Evolutionary conservation across 192 early-diverging fungal genomes (phyloP).

Genomic region (Rhizophlyctis rosea): DNA sequence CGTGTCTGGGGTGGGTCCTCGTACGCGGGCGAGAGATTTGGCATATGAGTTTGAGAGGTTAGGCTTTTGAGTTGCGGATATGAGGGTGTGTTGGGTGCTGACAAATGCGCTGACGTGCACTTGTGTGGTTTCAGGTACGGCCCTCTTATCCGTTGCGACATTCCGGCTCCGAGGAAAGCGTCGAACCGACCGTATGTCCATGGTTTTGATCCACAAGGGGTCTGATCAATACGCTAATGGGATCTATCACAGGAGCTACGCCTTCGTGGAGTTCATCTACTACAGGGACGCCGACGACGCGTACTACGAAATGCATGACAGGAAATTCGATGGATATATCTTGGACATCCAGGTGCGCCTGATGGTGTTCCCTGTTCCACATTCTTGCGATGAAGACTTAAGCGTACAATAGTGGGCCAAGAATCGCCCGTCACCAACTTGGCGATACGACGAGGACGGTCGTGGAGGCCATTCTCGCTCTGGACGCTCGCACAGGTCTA

Average conservation of each 20-base stretch:
- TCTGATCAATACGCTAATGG: not conserved
- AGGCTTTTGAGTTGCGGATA: not conserved
- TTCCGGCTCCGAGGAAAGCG: constrained; percentile 37
- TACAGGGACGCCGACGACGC: constrained; percentile 87
- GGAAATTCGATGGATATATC: constrained; percentile 73
- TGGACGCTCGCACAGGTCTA: no score
- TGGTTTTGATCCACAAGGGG: no score
- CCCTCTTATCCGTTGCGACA: constrained; percentile 48
- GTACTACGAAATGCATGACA: constrained; percentile 87
- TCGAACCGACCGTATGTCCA: constrained; percentile 41
- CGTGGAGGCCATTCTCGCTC: constrained; percentile 33
- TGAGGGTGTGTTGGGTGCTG: not conserved
- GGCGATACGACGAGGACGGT: constrained; percentile 72
- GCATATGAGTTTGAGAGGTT: constrained; percentile 96
- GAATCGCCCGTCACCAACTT: constrained; percentile 72
- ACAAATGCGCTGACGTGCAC: not conserved
- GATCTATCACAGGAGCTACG: constrained; percentile 57
- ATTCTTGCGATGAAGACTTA: not conserved
- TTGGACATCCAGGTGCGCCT: constrained; percentile 72
- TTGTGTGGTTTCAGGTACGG: constrained; percentile 34
- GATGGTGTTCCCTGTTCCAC: not conserved
- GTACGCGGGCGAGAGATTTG: constrained; percentile 84
- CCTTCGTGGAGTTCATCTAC: constrained; percentile 95
- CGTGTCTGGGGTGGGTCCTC: constrained; percentile 74
- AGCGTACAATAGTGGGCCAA: constrained; percentile 71